Evolutionary conservation across 441 rosid species (phyloP).

Genomic region (Bruguiera hainesii): DNA sequence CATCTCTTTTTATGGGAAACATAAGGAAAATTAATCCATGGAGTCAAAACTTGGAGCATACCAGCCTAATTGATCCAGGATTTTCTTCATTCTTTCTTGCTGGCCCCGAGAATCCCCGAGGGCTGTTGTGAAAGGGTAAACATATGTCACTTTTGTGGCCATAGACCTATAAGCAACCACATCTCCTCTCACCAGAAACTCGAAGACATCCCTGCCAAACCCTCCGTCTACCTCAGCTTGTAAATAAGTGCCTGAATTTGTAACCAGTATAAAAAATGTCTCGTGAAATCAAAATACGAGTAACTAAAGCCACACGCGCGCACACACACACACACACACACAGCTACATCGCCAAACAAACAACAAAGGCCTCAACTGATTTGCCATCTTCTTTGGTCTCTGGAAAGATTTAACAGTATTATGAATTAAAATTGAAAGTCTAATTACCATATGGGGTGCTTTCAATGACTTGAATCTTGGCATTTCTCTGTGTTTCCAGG

Average conservation of each 20-base stretch:
- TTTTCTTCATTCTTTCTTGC: conserved; percentile 67
- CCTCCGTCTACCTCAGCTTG: conserved; percentile 78
- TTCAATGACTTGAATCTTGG: conserved; percentile 48
- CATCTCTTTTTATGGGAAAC: not conserved
- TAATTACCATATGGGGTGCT: conserved; percentile 66
- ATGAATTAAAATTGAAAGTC: not conserved
- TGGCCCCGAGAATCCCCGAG: conserved; percentile 85
- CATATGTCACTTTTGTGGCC: conserved; percentile 79
- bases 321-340: no score
- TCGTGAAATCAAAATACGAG: not conserved
- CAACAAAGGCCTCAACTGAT: no score
- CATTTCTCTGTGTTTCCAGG: conserved; percentile 63
- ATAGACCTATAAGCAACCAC: conserved; percentile 66
- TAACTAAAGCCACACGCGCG: not conserved
- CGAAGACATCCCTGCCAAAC: conserved; percentile 63
- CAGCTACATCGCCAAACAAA: no score
- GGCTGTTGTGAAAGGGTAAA: conserved; percentile 90
- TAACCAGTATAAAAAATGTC: not conserved
- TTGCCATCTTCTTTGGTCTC: no score
- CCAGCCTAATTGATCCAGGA: conserved; percentile 70
- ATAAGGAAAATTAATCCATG: conserved; percentile 46
- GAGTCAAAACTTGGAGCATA: conserved; percentile 74
- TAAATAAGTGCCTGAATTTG: conserved; percentile 53
- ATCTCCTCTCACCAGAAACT: conserved; percentile 77
- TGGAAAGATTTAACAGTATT: no score